Base-by-base conservation (phyloP, 2,329 filamentous ascomycete species). In the Ilyonectria mors-panacis region DNA sequence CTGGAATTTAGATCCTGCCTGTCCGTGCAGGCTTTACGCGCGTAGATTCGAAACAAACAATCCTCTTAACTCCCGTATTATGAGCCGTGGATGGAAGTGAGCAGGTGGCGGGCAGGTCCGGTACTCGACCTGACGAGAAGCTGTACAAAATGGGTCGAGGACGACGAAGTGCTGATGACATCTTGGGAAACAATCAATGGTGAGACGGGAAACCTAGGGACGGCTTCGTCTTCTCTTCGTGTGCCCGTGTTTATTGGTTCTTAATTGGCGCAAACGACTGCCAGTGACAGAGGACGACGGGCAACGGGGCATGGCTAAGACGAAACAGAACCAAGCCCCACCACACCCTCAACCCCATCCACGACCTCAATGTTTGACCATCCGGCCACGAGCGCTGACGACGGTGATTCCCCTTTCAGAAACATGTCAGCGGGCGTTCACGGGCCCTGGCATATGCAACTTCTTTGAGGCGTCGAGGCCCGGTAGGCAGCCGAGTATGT, bases 381-480 rank as follows among this genome's bases (percentile, higher is more conserved):
- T 17, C 35, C 26, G 28, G 44, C 15, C 58, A 35, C 19, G 35
- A 30, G 23, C 9, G 42, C 37, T 47, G 58, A 45, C 59, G 33
- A 42, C 57, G 37, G 39, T 65, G 56, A 60, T 71, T 70, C 67
- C 67, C 30, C 39, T 68, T 72, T 61, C 51, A 62, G 71, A 68
- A 67, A 50, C 51, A 54, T 63, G 70, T 68, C 65, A 63, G 65
- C 61, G 69, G 67, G 62, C 63, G 59, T 30, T 66, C 55, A 55
- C 59, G 66, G 63, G 59, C 57, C 48, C 33, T 53, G 44, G 47
- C 47, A 62, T 56, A 39, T 61, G 73, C 67, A 69, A 60, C 60
- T 23, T 13, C n/a, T 19, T 19, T 12, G 17, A 53, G 54, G 60
- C 48, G 55, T 59, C 69, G 70, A 72, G 68, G 64, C 66, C 70